phyloP scores from a whole-genome alignment of 108 stramenopile species.

The Nannochloropsis granulata region DNA sequence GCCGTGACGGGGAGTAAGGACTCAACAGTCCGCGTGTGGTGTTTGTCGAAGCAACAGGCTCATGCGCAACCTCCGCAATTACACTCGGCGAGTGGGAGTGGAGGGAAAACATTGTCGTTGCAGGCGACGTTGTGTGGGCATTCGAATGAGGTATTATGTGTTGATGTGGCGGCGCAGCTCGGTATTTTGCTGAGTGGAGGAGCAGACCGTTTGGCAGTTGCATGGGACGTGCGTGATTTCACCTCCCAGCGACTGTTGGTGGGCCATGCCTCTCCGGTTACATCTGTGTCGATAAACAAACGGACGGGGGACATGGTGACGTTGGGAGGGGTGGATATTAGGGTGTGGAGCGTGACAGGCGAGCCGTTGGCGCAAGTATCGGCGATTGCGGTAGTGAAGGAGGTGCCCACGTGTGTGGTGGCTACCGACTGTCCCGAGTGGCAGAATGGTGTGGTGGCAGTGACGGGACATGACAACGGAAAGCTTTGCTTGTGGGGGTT shows the following conservation, averaged over 20 bases:
- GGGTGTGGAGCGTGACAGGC: slow-evolving; percentile 77
- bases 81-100: slow-evolving; percentile 2
- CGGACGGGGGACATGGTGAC: slow-evolving; percentile 71
- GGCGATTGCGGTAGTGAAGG: slow-evolving; percentile 37
- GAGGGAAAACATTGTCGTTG: slow-evolving; percentile 49
- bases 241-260: slow-evolving; percentile 60
- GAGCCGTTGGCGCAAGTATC: slow-evolving; percentile 58
- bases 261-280: slow-evolving; percentile 31
- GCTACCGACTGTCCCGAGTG: slow-evolving; percentile 79
- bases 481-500: slow-evolving; percentile 65
- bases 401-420: slow-evolving; percentile 56
- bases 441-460: slow-evolving; percentile 72
- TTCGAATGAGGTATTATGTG: slow-evolving; percentile 62
- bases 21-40: slow-evolving; percentile 79
- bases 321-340: slow-evolving; percentile 53
- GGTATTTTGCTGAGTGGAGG: slow-evolving; percentile 73
- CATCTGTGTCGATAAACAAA: slow-evolving; percentile 69
- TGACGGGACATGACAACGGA: slow-evolving; percentile 85
- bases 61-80: not conserved
- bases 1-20: slow-evolving; percentile 74
- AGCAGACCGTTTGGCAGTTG: slow-evolving; percentile 51
- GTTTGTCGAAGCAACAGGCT: slow-evolving; percentile 37
- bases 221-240: slow-evolving; percentile 75
- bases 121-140: slow-evolving; percentile 72
- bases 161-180: slow-evolving; percentile 61